Evolutionary conservation across 1,139 yeast species (phyloP), one percentile per base, ranked within the genome.

Genomic region (Sugiyamaella neomexicana): DNA sequence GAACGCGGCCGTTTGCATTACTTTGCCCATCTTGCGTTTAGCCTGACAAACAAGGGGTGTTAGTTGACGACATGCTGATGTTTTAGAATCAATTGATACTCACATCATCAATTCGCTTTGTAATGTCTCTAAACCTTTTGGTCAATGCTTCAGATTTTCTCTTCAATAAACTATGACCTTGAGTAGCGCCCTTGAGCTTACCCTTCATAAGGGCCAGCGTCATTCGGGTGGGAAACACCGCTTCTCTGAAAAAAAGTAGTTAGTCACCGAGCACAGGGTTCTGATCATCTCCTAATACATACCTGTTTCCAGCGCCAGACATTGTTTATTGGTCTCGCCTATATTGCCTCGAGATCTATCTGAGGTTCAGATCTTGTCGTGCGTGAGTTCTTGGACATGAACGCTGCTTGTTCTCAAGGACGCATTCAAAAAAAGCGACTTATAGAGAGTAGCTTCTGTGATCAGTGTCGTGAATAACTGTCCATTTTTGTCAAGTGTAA

Each of bases 1-100:
- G 70, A 93, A 93, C 0, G 98, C 95, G 1, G 99, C 99, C 0
- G 96, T 88, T 71, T 93, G 99, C 98, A 93, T 93, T 43, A 93
- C 97, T 62, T 95, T 80, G 47, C 98, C 99, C 99, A 93, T 93
- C 77, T 91, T 93, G 64, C 93, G 82, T 74, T 93, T 93, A 50
- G 98, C 89, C 67, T 70, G 13, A n/a, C 13, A n/a, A n/a, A n/a
- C 9, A 34, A 13, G 25, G 25, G 25, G 3, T 6, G 38, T 34
- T 34, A 34, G 38, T 15, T 25, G 32, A 20, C 15, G 4, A 13
- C 41, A 27, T n/a, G 43, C 38, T 6, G n/a, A 34, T 2, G 16
- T 7, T 40, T 12, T 25, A 27, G 5, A 20, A 3, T 20, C 40
- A 13, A 7, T n/a, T 17, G 9, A 16, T 8, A 66, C 70, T 52